Conservation (phyloP, 495 filamentous ascomycete genomes). For the Penicillium steckii region DNA sequence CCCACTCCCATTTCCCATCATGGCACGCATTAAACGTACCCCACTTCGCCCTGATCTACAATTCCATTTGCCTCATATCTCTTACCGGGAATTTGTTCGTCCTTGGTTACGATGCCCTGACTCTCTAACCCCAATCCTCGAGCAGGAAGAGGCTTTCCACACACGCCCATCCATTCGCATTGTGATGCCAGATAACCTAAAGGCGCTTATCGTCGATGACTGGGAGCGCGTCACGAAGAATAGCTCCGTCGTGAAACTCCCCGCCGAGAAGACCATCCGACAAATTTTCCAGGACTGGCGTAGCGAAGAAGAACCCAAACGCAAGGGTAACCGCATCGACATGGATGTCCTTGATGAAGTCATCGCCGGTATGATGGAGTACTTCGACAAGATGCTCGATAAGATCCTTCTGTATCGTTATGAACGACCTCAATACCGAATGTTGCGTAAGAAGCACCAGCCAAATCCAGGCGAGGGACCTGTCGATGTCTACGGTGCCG, state of each 20-base stretch:
- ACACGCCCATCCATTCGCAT: conserved; percentile 77
- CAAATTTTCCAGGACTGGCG: conserved; percentile 79
- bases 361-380: conserved; percentile 77
- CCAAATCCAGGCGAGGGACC: conserved; percentile 56
- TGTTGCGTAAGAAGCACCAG: conserved; percentile 64
- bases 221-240: conserved; percentile 99
- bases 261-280: conserved; percentile 69
- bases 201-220: conserved; percentile 90
- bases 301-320: conserved; percentile 64
- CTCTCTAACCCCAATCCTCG: not conserved
- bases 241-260: conserved; percentile 78
- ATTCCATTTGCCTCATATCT: too few species aligned
- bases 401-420: conserved; percentile 89
- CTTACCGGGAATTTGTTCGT: too few species aligned
- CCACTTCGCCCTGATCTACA: not conserved
- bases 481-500: conserved; percentile 84
- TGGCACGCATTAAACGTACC: not conserved
- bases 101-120: not conserved
- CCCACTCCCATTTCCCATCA: too few species aligned
- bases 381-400: conserved; percentile 85
- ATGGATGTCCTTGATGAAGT: conserved; percentile 87
- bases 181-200: conserved; percentile 76
- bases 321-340: conserved; percentile 58
- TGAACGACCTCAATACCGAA: conserved; percentile 80
- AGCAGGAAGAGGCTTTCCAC: conserved; percentile 83